A percentile compares a stretch with the other conserved stretches of the same genome.
phyloP scores from a whole-genome alignment of 192 early-diverging fungal genomes.

The Dissophora ornata region DNA sequence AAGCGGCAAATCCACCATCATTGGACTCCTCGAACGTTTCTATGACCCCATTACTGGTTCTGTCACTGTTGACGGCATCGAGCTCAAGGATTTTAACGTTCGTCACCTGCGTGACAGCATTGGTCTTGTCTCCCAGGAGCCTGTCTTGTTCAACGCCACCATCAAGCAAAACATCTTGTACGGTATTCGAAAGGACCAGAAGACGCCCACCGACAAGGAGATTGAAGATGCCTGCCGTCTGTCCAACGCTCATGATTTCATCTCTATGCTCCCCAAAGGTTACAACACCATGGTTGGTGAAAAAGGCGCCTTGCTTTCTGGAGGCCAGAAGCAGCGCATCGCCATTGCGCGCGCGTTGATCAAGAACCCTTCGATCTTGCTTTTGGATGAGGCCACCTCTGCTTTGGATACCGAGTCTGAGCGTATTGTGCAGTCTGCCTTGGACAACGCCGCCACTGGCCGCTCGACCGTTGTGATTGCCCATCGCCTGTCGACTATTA shows the following conservation, averaged over 20 bases:
- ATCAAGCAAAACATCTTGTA: conserved; percentile 82
- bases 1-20: conserved; percentile 80
- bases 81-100: conserved; percentile 68
- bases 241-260: conserved; percentile 83
- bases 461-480: conserved; percentile 95
- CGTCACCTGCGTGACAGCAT: conserved; percentile 74
- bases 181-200: conserved; percentile 57
- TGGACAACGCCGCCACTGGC: conserved; percentile 78
- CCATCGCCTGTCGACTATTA: conserved; percentile 90
- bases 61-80: conserved; percentile 73
- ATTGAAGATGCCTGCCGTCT: conserved; percentile 71
- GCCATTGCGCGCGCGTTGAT: conserved; percentile 95
- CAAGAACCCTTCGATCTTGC: conserved; percentile 87
- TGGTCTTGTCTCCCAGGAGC: conserved; percentile 83
- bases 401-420: conserved; percentile 87
- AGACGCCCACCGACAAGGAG: conserved; percentile 77
- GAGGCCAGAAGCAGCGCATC: conserved; percentile 95
- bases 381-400: conserved; percentile 90
- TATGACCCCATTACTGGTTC: conserved; percentile 75
- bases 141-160: conserved; percentile 81
- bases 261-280: conserved; percentile 77
- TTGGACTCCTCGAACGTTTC: conserved; percentile 79
- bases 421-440: conserved; percentile 83
- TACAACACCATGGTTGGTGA: conserved; percentile 94
- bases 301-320: conserved; percentile 77